phyloP scores from a whole-genome alignment of 805 yeast genomes.

The Tetrapisispora fleetii region DNA sequence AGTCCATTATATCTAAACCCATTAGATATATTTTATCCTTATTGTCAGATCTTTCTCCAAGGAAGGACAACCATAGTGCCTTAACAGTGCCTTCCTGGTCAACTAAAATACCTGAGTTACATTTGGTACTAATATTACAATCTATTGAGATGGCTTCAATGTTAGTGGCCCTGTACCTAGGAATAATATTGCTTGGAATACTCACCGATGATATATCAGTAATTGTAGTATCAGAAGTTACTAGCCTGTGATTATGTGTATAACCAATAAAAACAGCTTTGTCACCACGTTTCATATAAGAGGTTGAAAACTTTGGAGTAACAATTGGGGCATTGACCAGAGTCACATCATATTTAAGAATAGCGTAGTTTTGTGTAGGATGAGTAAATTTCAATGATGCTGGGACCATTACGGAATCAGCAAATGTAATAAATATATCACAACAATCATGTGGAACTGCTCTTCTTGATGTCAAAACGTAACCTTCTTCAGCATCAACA shows the following conservation, averaged over 20 bases:
- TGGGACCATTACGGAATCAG: slow-evolving; percentile 75
- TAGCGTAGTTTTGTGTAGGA: slow-evolving; percentile 79
- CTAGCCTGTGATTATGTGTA: slow-evolving; percentile 57
- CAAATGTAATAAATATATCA: slow-evolving; percentile 69
- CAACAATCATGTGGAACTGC: slow-evolving; percentile 69
- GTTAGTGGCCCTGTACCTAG: slow-evolving; percentile 80
- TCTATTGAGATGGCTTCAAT: slow-evolving; percentile 70
- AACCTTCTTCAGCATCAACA: slow-evolving; percentile 71
- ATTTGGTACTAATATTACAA: slow-evolving; percentile 58
- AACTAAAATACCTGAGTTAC: slow-evolving; percentile 70
- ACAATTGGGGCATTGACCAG: slow-evolving; percentile 60
- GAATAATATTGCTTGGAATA: slow-evolving; percentile 59
- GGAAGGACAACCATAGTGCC: slow-evolving; percentile 76
- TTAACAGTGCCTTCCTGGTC: slow-evolving; percentile 71
- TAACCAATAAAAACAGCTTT: slow-evolving; percentile 72
- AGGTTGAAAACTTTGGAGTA: slow-evolving; percentile 52
- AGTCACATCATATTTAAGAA: slow-evolving; percentile 70
- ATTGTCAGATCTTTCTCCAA: slow-evolving; percentile 61
- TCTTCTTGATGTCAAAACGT: slow-evolving; percentile 66
- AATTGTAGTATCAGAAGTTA: slow-evolving; percentile 65
- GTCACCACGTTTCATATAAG: slow-evolving; percentile 64
- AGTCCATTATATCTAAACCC: slow-evolving; percentile 68
- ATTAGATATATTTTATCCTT: slow-evolving; percentile 57
- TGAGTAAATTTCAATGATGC: slow-evolving; percentile 76
- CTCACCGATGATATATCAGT: slow-evolving; percentile 67